Evolutionary conservation across 208 protist genomes (phyloP), one percentile per base, ranked within the genome.

Genomic region (Wallacemonas sp.): DNA sequence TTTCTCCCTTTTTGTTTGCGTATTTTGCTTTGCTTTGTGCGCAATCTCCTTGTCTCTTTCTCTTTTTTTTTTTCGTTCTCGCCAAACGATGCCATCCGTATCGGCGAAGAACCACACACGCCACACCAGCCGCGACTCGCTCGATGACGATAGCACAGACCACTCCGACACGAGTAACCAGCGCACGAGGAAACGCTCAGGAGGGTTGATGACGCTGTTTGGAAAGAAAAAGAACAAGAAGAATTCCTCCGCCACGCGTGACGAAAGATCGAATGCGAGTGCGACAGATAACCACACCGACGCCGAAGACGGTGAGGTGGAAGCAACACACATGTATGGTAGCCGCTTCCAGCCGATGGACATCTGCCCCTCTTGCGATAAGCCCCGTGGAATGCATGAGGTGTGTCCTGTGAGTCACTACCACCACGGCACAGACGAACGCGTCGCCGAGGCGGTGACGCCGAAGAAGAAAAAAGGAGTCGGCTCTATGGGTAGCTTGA

Each of bases 381-480:
- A 74, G 28, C 62, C 73, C 11, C 70, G 82, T 12, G 66, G 63
- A 14, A 83, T 75, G 64, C 78, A 72, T 26, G 82, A 80, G 30
- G 71, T 51, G 41, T 89, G 82, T 65, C 67, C 76, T 4, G 65
- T 73, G 53, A 77, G 77, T 0, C 66, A 44, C 11, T 75, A 53
- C 41, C 82, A 89, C 70, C 79, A 86, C 70, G 79, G 82, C 45
- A 86, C 70, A 5, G 71, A 89, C 55, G 70, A 74, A 55, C 30
- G 24, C 17, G 54, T 74, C 15, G 8, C n/a, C n/a, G n/a, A n/a
- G n/a, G n/a, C 33, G 8, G 39, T 45, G 24, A 27, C 3, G 22
- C 44, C 6, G 38, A 26, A 6, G 4, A 45, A 49, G 34, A 62
- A 62, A 28, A 62, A 62, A 24, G 41, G 44, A n/a, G n/a, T n/a